Conservation (phyloP, 331 rosid genomes). For the Stylosanthes scabra region DNA sequence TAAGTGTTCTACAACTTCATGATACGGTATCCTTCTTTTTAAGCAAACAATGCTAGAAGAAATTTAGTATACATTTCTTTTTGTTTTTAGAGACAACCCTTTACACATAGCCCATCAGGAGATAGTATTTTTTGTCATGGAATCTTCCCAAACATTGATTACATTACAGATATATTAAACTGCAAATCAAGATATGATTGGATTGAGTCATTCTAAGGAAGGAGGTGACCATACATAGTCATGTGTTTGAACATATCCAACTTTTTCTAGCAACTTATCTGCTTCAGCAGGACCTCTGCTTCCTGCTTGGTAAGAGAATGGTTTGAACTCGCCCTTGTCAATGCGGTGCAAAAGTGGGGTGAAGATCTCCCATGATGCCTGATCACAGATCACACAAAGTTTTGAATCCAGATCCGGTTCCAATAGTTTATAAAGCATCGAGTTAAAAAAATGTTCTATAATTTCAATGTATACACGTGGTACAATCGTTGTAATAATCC, state of each 20-base stretch:
- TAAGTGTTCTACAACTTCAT: too few species aligned
- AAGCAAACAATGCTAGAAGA: too few species aligned
- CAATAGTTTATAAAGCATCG: background rate
- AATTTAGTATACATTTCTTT: background rate
- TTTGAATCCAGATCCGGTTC: conserved; percentile 16
- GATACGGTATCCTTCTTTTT: too few species aligned
- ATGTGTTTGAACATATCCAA: conserved; percentile 90
- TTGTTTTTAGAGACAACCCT: conserved; percentile 10
- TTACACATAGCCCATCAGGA: conserved; percentile 35
- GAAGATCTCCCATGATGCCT: conserved; percentile 99
- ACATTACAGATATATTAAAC: conserved; percentile 14
- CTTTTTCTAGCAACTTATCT: conserved; percentile 75
- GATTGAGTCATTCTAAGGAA: conserved; percentile 51
- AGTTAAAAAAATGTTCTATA: too few species aligned
- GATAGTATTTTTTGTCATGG: conserved; percentile 21
- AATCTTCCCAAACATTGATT: conserved; percentile 36
- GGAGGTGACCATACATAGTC: conserved; percentile 98
- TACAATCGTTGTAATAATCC: background rate
- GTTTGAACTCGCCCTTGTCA: conserved; percentile 69
- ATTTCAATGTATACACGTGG: too few species aligned
- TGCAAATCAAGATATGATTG: background rate
- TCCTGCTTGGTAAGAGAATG: conserved; percentile 78
- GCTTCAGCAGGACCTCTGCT: conserved; percentile 95
- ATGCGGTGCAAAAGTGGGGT: conserved; percentile 93
- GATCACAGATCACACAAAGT: conserved; percentile 34